Conservation (phyloP, 768 basidiomycete genomes). For the Suillus luteus region DNA sequence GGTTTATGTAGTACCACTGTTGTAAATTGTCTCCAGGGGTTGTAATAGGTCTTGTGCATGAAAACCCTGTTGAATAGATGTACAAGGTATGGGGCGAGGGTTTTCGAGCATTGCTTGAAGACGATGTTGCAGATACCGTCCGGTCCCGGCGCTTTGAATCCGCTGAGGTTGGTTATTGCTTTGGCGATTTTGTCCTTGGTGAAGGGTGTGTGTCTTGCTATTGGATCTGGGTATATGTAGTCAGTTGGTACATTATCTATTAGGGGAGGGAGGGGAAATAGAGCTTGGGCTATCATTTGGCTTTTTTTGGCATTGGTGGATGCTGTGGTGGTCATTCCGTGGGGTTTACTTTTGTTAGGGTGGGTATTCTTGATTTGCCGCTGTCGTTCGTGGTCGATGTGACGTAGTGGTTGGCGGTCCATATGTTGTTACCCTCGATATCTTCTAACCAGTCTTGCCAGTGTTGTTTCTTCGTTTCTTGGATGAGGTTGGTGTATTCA, state of each 20-base stretch:
- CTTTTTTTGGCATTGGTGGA: slow-evolving; percentile 24
- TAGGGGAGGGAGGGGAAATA: slow-evolving; percentile 25
- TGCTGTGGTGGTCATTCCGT: not conserved
- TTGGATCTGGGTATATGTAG: slow-evolving; percentile 10
- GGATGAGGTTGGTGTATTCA: slow-evolving; percentile 16
- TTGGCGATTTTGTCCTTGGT: slow-evolving; percentile 15
- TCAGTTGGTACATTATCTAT: not conserved
- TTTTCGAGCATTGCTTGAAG: slow-evolving; percentile 16
- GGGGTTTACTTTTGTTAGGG: not conserved
- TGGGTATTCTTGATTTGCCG: slow-evolving; percentile 12
- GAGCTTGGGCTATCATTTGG: slow-evolving; percentile 18
- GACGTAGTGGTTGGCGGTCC: slow-evolving; percentile 18
- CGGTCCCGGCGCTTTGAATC: not conserved
- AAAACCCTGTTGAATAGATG: slow-evolving; percentile 14
- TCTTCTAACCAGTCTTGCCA: slow-evolving; percentile 28
- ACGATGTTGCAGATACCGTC: slow-evolving; percentile 26
- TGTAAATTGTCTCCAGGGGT: slow-evolving; percentile 16
- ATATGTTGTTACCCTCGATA: slow-evolving; percentile 17
- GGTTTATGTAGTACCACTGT: slow-evolving; percentile 27
- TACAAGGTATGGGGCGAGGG: not conserved
- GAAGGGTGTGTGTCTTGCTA: slow-evolving; percentile 4
- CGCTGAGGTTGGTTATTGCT: slow-evolving; percentile 13
- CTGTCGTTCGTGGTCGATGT: slow-evolving; percentile 1
- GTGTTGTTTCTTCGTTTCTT: slow-evolving; percentile 24
- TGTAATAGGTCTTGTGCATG: slow-evolving; percentile 10